Evolutionary conservation across 768 basidiomycete species (phyloP), one percentile per base, ranked within the genome.

Genomic region (Suillus luteus): DNA sequence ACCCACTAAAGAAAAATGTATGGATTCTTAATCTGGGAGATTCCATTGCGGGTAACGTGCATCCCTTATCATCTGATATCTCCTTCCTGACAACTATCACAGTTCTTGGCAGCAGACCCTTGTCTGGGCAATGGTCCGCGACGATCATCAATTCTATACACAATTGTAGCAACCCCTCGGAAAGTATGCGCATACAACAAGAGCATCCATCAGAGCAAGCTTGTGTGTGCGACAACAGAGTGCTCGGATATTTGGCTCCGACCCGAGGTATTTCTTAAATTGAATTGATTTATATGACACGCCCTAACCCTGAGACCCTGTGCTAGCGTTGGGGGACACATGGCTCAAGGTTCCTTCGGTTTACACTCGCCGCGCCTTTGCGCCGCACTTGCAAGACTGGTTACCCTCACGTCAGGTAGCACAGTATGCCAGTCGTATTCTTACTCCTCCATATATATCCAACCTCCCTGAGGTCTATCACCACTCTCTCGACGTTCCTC

Each of bases 391-490:
- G 11, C 64, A 72, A 7, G 72, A 75, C 38, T 77, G 71, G 70
- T 64, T 72, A 22, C 33, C 68, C 3, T 65, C 68, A 5, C 51
- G 37, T 17, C 61, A 65, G 52, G 63, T 68, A 44, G 65, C 41
- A 57, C 67, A 68, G 22, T 77, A 77, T 35, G 71, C 73, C 1
- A 46, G 60, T 41, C 82, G 81, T 54, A 74, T 80, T 51, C 68
- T 72, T 66, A 82, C 81, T 2, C 82, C 83, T 22, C 82, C 82
- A 17, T 83, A 83, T 68, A 73, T 83, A 11, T 83, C 80, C 35
- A 70, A 67, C 65, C 55, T 71, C 19, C 78, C 81, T 22, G 82
- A 82, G 60, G 77, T 80, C 27, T 69, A 76, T 35, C 79, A 82
- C 68, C 66, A 71, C 19, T 73, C 66, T 17, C 68, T 82, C 24